Evolutionary conservation across 2,329 filamentous ascomycete species (phyloP).

Genomic region (Fusarium burgessii): DNA sequence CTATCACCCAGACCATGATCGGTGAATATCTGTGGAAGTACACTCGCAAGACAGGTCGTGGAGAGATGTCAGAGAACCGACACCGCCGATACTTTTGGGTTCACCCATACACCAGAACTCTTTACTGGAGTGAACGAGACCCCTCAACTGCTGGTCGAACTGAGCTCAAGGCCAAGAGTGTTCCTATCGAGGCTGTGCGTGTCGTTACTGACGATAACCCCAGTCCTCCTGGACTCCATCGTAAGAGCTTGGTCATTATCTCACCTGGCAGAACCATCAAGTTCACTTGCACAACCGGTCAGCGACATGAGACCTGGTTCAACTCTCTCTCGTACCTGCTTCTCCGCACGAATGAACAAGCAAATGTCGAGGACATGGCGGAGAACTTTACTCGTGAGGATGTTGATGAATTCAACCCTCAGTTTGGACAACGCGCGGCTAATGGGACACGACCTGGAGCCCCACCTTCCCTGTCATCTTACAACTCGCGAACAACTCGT

Average conservation of each 20-base stretch:
- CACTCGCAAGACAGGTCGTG: conserved; percentile 91
- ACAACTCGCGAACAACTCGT: conserved; percentile 78
- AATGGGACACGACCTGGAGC: conserved; percentile 62
- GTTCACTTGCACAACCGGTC: conserved; percentile 93
- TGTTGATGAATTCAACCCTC: conserved; percentile 85
- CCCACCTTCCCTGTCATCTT: conserved; percentile 79
- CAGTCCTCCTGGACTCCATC: conserved; percentile 92
- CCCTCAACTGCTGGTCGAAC: conserved; percentile 81
- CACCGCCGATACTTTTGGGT: conserved; percentile 99
- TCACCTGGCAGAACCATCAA: conserved; percentile 91
- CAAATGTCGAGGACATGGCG: conserved; percentile 70
- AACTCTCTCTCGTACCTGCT: conserved; percentile 95
- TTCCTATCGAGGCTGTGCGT: conserved; percentile 91
- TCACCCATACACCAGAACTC: conserved; percentile 93
- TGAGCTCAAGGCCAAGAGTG: conserved; percentile 86
- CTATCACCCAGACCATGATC: conserved; percentile 99
- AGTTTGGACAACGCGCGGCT: conserved; percentile 54
- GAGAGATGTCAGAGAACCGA: conserved; percentile 87
- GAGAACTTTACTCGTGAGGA: conserved; percentile 71
- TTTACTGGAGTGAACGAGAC: conserved; percentile 97
- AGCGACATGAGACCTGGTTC: conserved; percentile 98
- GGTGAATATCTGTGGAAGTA: conserved; percentile 99
- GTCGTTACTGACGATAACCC: conserved; percentile 96
- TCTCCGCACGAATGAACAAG: conserved; percentile 76
- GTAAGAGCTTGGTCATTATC: conserved; percentile 91